Evolutionary conservation across 768 basidiomycete genomes (phyloP), one percentile per base, ranked within the genome.

Genomic region (Hysterangium stoloniferum): DNA sequence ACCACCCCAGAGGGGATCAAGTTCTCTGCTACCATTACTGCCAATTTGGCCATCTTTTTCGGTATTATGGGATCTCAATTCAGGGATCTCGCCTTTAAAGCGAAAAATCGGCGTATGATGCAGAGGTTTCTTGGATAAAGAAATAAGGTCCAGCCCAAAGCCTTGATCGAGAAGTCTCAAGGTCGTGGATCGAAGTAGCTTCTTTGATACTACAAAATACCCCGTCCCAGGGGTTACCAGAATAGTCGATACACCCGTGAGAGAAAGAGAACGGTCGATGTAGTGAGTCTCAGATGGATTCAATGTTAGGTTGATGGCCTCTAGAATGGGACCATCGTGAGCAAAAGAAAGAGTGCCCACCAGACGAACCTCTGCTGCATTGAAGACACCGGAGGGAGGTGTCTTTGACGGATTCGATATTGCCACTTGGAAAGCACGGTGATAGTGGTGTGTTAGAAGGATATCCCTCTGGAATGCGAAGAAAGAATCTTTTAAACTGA

Each of bases 271-370:
- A 17, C 96, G 83, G 64, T 98, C 96, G 56, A 98, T 82, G 62
- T 96, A 94, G 62, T 96, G 91, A 2, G 85, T 88, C 66, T 98
- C 95, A 13, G 85, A 85, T 0, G 94, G 89, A 61, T 92, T 95
- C 13, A 97, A 75, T 0, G 82, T 88, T 38, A 99, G 76, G 60
- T 98, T 98, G 45, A 98, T 74, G 1, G 92, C 91, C 65, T 98
- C 96, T 4, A 98, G 76, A n/a, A 98, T 74, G 34, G 93, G 93
- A 1, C 93, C 92, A 56, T 98, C 93, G 58, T 95, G 91, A 0
- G 96, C 95, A 62, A 77, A 82, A 0, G 86, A 89, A 27, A 94
- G 69, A 25, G 75, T 74, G 2, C 92, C 92, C 11, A 91, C 79
- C 12, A 93, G 72, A 13, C 86, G 79, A 22, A 79, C 79, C 44